Evolutionary conservation across 176 grass and related monocot genomes (phyloP).

Genomic region (Oryza brachyantha): DNA sequence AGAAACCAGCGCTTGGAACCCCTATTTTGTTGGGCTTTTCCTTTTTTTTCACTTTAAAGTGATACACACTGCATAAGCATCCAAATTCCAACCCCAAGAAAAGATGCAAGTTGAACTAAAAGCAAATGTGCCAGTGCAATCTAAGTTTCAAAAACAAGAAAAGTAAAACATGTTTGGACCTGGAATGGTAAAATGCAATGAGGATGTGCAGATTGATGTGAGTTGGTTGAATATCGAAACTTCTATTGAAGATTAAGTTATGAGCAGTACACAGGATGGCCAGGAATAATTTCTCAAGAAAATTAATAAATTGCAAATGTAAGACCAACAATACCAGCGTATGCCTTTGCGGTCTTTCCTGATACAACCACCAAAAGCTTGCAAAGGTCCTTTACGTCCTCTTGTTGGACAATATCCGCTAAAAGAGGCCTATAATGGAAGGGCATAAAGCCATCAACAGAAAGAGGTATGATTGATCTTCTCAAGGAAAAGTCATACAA

Average conservation of each 20-base stretch:
- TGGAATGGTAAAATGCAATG: neutral
- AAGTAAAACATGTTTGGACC: neutral
- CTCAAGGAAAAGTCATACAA: conserved; percentile 21
- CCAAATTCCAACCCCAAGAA: conserved; percentile 22
- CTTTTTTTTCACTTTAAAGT: conserved; percentile 3
- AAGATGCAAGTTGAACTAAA: neutral
- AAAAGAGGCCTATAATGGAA: conserved; percentile 79
- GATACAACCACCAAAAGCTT: conserved; percentile 80
- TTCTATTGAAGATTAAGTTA: neutral
- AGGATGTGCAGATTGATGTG: conserved; percentile 14
- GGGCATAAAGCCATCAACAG: conserved; percentile 33
- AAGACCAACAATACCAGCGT: conserved; percentile 48
- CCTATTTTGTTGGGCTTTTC: neutral
- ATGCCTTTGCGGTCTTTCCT: conserved; percentile 60
- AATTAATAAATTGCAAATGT: conserved; percentile 15
- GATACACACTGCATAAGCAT: conserved; percentile 12
- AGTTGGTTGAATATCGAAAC: conserved; percentile 16
- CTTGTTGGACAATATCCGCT: conserved; percentile 78
- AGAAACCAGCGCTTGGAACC: neutral
- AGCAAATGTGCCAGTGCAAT: neutral
- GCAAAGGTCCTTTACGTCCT: conserved; percentile 81
- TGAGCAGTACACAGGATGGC: conserved; percentile 2
- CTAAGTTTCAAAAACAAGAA: neutral
- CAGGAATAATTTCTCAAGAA: conserved; percentile 2
- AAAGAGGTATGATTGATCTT: conserved; percentile 21